Evolutionary conservation across 495 filamentous ascomycete genomes (phyloP).

Genomic region (Neurospora tetrasperma): DNA sequence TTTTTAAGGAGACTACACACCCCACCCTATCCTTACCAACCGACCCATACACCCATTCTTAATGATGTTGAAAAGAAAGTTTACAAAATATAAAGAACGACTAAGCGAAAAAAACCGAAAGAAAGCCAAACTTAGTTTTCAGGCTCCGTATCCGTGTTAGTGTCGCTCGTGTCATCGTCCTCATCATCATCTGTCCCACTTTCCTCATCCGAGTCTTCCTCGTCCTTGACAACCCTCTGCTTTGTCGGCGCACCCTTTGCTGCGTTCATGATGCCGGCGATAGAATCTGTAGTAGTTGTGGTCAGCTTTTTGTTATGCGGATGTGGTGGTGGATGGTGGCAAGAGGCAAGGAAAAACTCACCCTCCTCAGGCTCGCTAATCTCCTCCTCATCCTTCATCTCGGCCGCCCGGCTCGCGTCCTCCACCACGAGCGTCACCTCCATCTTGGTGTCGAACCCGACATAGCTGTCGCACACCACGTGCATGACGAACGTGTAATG

Average conservation of each 20-base stretch:
- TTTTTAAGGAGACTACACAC: background rate
- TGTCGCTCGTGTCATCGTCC: constrained; percentile 64
- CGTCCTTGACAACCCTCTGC: constrained; percentile 39
- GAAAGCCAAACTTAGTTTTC: constrained; percentile 29
- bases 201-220: constrained; percentile 61
- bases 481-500: constrained; percentile 90
- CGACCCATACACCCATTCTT: background rate
- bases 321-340: background rate
- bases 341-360: constrained; percentile 34
- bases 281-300: constrained; percentile 52
- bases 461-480: constrained; percentile 83
- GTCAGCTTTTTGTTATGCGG: constrained; percentile 21
- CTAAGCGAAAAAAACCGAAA: background rate
- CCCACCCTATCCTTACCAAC: background rate
- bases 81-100: constrained; percentile 1
- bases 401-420: constrained; percentile 72
- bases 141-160: constrained; percentile 69
- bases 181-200: constrained; percentile 86
- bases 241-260: constrained; percentile 54
- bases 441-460: constrained; percentile 82
- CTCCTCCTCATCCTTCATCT: constrained; percentile 76
- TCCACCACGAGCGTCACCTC: constrained; percentile 86
- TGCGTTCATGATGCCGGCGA: constrained; percentile 90
- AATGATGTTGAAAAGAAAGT: background rate
- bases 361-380: constrained; percentile 97